Conservation (phyloP, 768 basidiomycete species). For the Tylopilus vinaceipallidus region DNA sequence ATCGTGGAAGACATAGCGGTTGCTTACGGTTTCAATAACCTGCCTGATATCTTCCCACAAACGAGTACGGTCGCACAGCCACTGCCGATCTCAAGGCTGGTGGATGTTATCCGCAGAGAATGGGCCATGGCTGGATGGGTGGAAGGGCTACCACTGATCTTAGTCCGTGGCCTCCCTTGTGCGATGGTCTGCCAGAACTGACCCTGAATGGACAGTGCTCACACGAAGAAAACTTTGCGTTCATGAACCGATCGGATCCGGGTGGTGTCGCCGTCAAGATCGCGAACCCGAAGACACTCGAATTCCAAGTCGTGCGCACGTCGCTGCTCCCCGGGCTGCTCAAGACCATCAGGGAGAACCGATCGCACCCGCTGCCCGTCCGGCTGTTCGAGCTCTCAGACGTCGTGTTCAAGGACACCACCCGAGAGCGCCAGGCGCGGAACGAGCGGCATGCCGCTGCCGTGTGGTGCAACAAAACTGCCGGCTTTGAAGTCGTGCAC, state of each 20-base stretch:
- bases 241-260: conserved; percentile 85
- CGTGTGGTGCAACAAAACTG: conserved; percentile 95
- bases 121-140: conserved; percentile 97
- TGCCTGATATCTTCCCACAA: conserved; percentile 86
- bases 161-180: conserved; percentile 46
- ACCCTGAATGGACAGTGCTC: conserved; percentile 66
- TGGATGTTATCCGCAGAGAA: conserved; percentile 83
- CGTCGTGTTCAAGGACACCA: conserved; percentile 82
- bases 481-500: conserved; percentile 95
- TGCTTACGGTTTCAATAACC: conserved; percentile 96
- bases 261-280: conserved; percentile 82
- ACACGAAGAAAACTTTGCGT: conserved; percentile 96
- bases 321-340: conserved; percentile 93
- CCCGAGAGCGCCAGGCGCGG: conserved; percentile 76
- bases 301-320: conserved; percentile 97
- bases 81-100: conserved; percentile 82
- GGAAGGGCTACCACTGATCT: conserved; percentile 90
- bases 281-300: conserved; percentile 95
- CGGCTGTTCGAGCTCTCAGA: conserved; percentile 94
- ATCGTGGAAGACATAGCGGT: conserved; percentile 98
- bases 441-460: conserved; percentile 89
- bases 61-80: conserved; percentile 96
- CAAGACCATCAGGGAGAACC: conserved; percentile 96
- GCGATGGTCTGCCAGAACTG: not conserved
- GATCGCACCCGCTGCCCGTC: conserved; percentile 87